These are phyloP conservation scores for Penicillium sp. DNA, from an alignment of 2,329 filamentous ascomycete species.

Conservation along the genomic window DNA sequence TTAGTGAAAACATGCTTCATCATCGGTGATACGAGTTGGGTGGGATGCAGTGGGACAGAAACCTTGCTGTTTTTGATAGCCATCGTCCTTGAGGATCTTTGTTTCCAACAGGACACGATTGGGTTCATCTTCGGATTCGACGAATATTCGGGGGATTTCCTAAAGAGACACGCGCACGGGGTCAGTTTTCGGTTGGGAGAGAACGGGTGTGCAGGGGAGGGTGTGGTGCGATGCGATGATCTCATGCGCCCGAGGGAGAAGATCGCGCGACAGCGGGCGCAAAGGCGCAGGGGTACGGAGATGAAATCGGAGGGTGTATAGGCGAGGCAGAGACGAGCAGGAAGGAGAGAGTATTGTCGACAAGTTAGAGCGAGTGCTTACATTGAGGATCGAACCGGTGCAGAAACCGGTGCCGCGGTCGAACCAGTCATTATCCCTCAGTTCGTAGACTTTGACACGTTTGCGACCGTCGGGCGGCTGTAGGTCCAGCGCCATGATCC, in stretches of 20 bases:
- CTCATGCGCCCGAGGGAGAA: conserved; percentile 2
- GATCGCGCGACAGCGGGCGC: conserved; percentile 2
- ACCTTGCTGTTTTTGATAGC: conserved; percentile 98
- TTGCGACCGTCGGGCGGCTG: conserved; percentile 56
- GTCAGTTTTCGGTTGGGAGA: not conserved
- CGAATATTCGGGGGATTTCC: conserved; percentile 85
- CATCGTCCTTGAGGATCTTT: conserved; percentile 88
- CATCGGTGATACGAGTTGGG: conserved; percentile 17
- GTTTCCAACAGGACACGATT: conserved; percentile 84
- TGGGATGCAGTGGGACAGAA: conserved; percentile 38
- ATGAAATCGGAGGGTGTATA: not conserved
- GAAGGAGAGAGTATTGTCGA: conserved; percentile 4
- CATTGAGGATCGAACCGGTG: conserved; percentile 73
- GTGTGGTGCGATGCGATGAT: conserved; percentile 5
- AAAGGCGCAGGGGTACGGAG: not conserved
- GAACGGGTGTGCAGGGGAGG: not conserved
- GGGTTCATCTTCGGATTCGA: conserved; percentile 92
- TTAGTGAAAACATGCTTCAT: conserved; percentile 20
- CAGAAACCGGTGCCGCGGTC: conserved; percentile 97
- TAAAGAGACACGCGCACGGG: conserved; percentile 32
- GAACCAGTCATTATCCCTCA: conserved; percentile 99
- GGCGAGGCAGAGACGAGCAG: not conserved
- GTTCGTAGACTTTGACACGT: conserved; percentile 97
- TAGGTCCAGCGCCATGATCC: conserved; percentile 53
- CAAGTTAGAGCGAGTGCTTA: conserved; percentile 52